These are phyloP conservation scores for Nidularia pulvinata DNA, from an alignment of 768 basidiomycete species.

Conservation along the genomic window DNA sequence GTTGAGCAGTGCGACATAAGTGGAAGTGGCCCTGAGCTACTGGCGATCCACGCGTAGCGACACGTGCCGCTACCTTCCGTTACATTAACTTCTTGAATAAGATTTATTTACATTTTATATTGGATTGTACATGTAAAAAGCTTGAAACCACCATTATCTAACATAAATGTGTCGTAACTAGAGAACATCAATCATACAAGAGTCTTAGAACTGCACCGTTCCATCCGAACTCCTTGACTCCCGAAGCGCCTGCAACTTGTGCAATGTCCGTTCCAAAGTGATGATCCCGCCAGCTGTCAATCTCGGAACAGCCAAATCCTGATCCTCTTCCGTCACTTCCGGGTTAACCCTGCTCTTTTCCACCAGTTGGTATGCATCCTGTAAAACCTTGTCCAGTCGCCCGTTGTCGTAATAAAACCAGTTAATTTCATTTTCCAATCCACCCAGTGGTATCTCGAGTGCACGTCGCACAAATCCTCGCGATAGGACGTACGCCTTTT, in stretches of 20 bases:
- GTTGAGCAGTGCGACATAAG: too few relatives aligned
- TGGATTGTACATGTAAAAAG: too few relatives aligned
- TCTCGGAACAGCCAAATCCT: constrained; percentile 64
- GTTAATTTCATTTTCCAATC: constrained; percentile 69
- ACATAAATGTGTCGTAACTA: too few relatives aligned
- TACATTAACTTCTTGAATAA: too few relatives aligned
- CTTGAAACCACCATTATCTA: too few relatives aligned
- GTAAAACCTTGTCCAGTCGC: constrained; percentile 68
- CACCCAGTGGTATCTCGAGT: constrained; percentile 74
- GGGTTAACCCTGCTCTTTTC: constrained; percentile 56
- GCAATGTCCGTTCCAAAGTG: constrained; percentile 72
- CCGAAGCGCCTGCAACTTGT: constrained; percentile 53
- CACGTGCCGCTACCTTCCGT: too few relatives aligned
- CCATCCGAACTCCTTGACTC: background rate
- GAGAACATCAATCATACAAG: background rate
- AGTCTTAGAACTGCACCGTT: background rate
- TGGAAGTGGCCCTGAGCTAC: too few relatives aligned
- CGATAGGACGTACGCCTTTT: constrained; percentile 91
- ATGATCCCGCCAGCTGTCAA: constrained; percentile 81
- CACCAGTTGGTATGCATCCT: constrained; percentile 61
- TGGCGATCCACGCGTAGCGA: too few relatives aligned
- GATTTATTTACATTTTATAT: too few relatives aligned
- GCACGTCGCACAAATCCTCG: constrained; percentile 90
- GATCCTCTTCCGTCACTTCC: constrained; percentile 25
- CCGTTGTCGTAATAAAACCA: constrained; percentile 71